These are phyloP conservation scores for Xylariaceae sp. DNA, from an alignment of 2,329 filamentous ascomycete genomes.

Conservation along the genomic window DNA sequence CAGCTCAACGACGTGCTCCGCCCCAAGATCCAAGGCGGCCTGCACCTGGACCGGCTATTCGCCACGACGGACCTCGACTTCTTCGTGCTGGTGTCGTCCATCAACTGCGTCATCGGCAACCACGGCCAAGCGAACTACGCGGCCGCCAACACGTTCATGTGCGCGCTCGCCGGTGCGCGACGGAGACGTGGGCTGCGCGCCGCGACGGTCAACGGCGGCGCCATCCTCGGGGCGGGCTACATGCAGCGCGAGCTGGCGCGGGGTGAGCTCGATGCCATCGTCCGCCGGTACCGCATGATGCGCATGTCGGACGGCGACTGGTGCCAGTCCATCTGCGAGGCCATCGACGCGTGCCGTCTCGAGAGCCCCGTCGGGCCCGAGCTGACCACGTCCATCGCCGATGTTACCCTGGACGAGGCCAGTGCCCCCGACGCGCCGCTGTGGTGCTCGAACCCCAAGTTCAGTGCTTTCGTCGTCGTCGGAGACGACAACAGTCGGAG, in stretches of 20 bases:
- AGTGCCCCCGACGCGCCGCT: conserved; percentile 1
- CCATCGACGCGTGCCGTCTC: conserved; percentile 13
- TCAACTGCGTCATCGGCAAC: conserved; percentile 18
- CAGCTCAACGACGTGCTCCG: conserved; percentile 10
- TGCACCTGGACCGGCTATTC: conserved; percentile 17
- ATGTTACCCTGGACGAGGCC: conserved; percentile 5
- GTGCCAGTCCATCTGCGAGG: conserved; percentile 24
- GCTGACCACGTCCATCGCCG: conserved; percentile 7
- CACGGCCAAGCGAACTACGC: conserved; percentile 26
- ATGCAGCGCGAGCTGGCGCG: conserved; percentile 4
- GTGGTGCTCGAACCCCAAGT: conserved; percentile 13
- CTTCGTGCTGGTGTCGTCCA: conserved; percentile 25
- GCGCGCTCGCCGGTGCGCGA: conserved; percentile 22
- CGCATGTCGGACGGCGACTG: conserved; percentile 24
- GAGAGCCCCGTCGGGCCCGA: conserved; percentile 10
- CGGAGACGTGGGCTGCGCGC: conserved; percentile 21
- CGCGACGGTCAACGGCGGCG: conserved; percentile 26
- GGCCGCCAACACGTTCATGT: conserved; percentile 28
- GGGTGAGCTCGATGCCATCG: conserved; percentile 10
- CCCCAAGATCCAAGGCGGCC: conserved; percentile 18
- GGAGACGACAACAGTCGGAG: conserved; percentile 1
- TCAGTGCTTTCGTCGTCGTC: conserved; percentile 9
- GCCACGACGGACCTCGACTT: conserved; percentile 21
- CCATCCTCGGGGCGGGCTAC: conserved; percentile 18
- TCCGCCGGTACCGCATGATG: conserved; percentile 15